Percentiles rank a stretch among this genome's conserved stretches.
Conservation (phyloP, 768 basidiomycete genomes). For the Boletus rufocinnamomeus region DNA sequence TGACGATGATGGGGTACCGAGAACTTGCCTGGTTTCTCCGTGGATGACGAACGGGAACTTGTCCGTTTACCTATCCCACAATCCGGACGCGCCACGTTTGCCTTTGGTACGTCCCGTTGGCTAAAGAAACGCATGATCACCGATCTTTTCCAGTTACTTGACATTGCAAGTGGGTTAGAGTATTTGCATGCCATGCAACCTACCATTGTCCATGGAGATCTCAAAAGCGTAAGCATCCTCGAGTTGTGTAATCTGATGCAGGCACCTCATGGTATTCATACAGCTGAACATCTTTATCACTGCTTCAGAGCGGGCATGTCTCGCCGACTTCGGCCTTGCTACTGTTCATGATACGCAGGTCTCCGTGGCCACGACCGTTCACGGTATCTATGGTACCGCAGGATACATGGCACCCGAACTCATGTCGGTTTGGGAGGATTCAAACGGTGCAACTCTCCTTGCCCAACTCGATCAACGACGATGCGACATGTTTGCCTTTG, state of each 20-base stretch:
- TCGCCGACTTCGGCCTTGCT: conserved; percentile 36
- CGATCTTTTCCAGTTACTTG: conserved; percentile 35
- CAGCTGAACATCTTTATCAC: conserved; percentile 35
- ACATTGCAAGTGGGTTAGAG: conserved; percentile 39
- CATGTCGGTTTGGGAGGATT: conserved; percentile 10
- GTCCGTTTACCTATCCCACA: conserved; percentile 28
- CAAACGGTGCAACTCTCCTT: conserved; percentile 12
- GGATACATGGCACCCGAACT: conserved; percentile 35
- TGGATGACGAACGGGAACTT: conserved; percentile 36
- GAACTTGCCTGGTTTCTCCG: conserved; percentile 26
- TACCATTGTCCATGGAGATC: conserved; percentile 45
- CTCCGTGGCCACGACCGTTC: conserved; percentile 16
- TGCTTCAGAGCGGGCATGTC: conserved; percentile 28
- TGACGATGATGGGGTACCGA: conserved; percentile 10
- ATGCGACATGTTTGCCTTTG: conserved; percentile 39
- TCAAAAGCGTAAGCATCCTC: conserved; percentile 40
- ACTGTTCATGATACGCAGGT: conserved; percentile 20
- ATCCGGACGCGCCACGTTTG: conserved; percentile 31
- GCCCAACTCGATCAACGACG: conserved; percentile 28
- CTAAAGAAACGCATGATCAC: not conserved
- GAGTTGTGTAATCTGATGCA: not conserved
- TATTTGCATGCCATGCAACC: conserved; percentile 42
- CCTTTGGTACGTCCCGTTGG: conserved; percentile 32
- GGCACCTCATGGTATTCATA: not conserved
- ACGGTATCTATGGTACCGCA: conserved; percentile 23